Evolutionary conservation across 1,284 basidiomycete species (phyloP).

Genomic region (Irpex sp.): DNA sequence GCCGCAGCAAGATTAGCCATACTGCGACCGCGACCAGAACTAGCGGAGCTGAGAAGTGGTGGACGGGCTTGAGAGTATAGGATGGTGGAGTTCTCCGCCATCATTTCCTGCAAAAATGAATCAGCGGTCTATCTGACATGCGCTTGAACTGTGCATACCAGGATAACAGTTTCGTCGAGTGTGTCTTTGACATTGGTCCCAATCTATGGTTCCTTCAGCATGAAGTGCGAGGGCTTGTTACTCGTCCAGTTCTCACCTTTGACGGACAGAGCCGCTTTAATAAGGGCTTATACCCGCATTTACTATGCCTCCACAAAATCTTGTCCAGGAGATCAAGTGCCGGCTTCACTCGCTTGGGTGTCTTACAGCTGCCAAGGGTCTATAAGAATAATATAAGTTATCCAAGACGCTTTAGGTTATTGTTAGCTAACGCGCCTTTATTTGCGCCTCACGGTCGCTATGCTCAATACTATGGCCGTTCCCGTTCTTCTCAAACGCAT

Average conservation of each 20-base stretch:
- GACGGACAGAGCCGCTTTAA: conserved; percentile 78
- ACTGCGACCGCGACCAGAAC: conserved; percentile 52
- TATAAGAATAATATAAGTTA: conserved; percentile 19
- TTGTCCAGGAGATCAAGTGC: conserved; percentile 65
- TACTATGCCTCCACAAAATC: conserved; percentile 74
- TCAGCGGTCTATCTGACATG: neutral
- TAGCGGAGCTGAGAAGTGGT: conserved; percentile 46
- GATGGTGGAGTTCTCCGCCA: conserved; percentile 73
- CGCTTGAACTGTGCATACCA: conserved; percentile 46
- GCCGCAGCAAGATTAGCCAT: conserved; percentile 51
- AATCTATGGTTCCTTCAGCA: conserved; percentile 27
- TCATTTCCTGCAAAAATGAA: conserved; percentile 62
- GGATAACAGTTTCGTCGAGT: conserved; percentile 63
- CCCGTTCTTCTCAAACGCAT: conserved; percentile 51
- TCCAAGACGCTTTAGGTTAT: too few relatives aligned
- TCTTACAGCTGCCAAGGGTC: conserved; percentile 64
- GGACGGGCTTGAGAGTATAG: conserved; percentile 52
- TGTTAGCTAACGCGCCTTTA: conserved; percentile 56
- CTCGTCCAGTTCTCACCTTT: conserved; percentile 43
- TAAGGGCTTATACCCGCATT: conserved; percentile 78
- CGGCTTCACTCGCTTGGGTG: conserved; percentile 76
- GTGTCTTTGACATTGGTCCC: conserved; percentile 39
- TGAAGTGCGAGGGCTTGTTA: too few relatives aligned
- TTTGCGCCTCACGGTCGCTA: conserved; percentile 74
- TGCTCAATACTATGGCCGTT: conserved; percentile 55